Conservation (phyloP, 164 flowering plant species). For the Vitis riparia region DNA sequence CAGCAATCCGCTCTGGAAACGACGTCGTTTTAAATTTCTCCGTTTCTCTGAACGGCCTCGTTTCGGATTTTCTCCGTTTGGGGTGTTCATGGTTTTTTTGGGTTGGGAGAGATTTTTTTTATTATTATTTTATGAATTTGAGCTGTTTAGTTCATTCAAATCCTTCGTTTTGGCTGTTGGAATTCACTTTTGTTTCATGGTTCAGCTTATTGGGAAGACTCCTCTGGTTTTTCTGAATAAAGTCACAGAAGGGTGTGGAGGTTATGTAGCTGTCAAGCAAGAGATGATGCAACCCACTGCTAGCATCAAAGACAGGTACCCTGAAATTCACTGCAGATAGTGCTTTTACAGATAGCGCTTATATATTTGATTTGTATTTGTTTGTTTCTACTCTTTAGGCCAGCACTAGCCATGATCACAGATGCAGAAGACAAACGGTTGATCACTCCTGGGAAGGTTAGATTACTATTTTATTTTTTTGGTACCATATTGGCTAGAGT, state of each 20-base stretch:
- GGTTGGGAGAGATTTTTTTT: no score
- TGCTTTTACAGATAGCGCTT: no score
- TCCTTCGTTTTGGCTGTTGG: no score
- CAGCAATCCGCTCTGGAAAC: no score
- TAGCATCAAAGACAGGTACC: slow-evolving; percentile 82
- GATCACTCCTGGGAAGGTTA: slow-evolving; percentile 67
- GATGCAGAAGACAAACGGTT: slow-evolving; percentile 64
- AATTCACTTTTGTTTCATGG: not conserved
- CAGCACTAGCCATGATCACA: slow-evolving; percentile 63
- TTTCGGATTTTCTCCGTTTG: no score
- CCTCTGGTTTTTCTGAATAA: slow-evolving; percentile 76
- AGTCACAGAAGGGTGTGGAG: slow-evolving; percentile 75
- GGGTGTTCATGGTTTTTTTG: no score
- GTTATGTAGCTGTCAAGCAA: slow-evolving; percentile 70
- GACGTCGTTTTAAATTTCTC: no score
- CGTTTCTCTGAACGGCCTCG: no score
- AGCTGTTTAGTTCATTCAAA: not conserved
- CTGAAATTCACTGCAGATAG: no score
- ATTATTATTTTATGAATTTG: no score
- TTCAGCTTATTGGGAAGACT: slow-evolving; percentile 74
- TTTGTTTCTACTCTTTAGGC: slow-evolving; percentile 28
- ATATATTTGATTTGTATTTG: no score
- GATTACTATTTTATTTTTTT: not conserved
- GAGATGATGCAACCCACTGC: slow-evolving; percentile 76
- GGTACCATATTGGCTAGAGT: not conserved